phyloP scores from a whole-genome alignment of 192 early-diverging fungal genomes.

The Umbelopsis sp. region DNA sequence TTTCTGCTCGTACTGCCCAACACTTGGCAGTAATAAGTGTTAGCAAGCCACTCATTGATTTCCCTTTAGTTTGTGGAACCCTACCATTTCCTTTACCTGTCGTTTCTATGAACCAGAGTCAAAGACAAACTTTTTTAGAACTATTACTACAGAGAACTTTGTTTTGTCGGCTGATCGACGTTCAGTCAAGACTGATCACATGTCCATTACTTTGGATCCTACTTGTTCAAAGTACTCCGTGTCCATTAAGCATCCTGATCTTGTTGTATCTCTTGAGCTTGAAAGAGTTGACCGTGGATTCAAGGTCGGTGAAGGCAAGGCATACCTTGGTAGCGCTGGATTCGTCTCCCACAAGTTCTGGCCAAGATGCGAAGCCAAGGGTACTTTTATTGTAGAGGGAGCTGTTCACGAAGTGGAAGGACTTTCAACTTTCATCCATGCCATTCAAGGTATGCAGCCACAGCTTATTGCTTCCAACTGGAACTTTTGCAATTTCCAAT shows the following conservation, averaged over 20 bases:
- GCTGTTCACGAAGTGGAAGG: conserved; percentile 68
- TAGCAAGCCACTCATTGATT: neutral
- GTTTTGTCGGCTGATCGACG: conserved; percentile 69
- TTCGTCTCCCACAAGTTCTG: conserved; percentile 84
- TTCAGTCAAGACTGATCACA: conserved; percentile 76
- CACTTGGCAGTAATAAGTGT: neutral
- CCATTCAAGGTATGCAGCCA: conserved; percentile 84
- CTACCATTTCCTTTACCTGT: conserved; percentile 75
- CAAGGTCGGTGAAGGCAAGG: conserved; percentile 86
- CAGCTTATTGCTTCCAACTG: conserved; percentile 82
- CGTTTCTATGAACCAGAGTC: conserved; percentile 65
- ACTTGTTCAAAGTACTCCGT: conserved; percentile 52
- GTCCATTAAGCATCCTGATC: conserved; percentile 61
- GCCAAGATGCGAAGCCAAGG: conserved; percentile 74
- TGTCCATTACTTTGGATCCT: conserved; percentile 62
- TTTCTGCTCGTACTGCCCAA: neutral
- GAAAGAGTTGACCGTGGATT: conserved; percentile 67
- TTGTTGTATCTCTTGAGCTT: conserved; percentile 71
- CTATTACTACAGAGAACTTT: conserved; percentile 69
- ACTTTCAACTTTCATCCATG: conserved; percentile 79
- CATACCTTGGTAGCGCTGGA: conserved; percentile 66
- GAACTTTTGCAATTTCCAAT: conserved; percentile 85
- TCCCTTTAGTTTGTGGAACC: conserved; percentile 41
- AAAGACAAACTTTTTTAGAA: conserved; percentile 77
- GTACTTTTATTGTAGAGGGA: conserved; percentile 75